Evolutionary conservation across 179 eudicot species (phyloP), one percentile per base, ranked within the genome.

Genomic region (Nepenthes alata): DNA sequence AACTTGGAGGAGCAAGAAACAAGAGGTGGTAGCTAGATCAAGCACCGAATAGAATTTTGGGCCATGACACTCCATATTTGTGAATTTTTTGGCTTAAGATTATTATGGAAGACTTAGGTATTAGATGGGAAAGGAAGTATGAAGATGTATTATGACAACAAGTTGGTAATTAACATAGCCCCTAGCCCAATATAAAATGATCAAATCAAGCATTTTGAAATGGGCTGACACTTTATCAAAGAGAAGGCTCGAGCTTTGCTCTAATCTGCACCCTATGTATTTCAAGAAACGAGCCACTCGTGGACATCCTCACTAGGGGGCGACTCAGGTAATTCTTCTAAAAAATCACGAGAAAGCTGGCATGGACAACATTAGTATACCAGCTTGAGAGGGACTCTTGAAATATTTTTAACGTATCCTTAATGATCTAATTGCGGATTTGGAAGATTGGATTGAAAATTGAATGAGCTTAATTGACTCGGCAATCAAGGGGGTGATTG

Each of bases 161-260:
- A 54, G 36, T 54, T 35, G 10, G 57, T 2, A 4, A 54, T 54
- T 54, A 14, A 10, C 45, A 41, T 41, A 7, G 45, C 45, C 8
- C 45, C 5, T 41, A 41, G 8, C 45, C 45, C 45, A 4, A 35
- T 54, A 4, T 35, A 54, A 54, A 37, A 54, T 54, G 57, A 54
- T 54, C 36, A 0, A 14, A 54, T 35, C 3, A 54, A 54, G 36
- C 57, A 54, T 25, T 4, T 54, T 14, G 57, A 54, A 25, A 15
- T 54, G 35, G 57, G 15, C 15, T 3, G 57, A 54, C 57, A 54
- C 11, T 54, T 54, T 35, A 54, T 54, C 34, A 54, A 54, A 25
- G 35, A 54, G 11, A 54, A 54, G 15, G 6, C 15, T 6, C 35
- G 15, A 3, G 3, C 5, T 25, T 25, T 54, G 9, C 35, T 13